Conservation (phyloP, 345 rosid species). For the Citrus inodora region DNA sequence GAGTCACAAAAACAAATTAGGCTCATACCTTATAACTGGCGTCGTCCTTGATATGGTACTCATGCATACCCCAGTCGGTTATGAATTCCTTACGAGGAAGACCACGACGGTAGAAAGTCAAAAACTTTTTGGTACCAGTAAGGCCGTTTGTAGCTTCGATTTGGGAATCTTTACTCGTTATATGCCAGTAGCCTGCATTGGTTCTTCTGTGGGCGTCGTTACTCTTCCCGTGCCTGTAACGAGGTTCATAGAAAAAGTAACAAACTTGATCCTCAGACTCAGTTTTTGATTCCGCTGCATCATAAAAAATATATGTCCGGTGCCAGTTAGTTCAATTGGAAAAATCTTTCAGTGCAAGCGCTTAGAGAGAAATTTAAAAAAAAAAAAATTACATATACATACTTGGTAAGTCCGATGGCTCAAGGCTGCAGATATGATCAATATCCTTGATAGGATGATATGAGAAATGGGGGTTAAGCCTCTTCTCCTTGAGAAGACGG, state of each 20-base stretch:
- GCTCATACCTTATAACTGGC: background rate
- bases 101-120: background rate
- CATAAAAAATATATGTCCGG: no score
- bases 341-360: no score
- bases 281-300: background rate
- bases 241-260: background rate
- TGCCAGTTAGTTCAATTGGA: background rate
- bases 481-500: background rate
- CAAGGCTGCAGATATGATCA: conserved; percentile 11
- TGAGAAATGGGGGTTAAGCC: background rate
- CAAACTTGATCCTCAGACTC: background rate
- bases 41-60: background rate
- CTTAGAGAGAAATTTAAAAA: no score
- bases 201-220: background rate
- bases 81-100: no score
- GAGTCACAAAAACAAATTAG: background rate
- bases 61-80: background rate
- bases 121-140: background rate
- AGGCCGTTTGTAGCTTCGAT: background rate
- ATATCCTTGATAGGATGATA: background rate
- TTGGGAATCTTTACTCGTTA: background rate
- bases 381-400: background rate
- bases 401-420: conserved; percentile 35
- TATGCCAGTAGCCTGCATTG: background rate
- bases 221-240: background rate